Base-by-base conservation (phyloP, 192 early-diverging fungal genomes). In the Mortierella antarctica region DNA sequence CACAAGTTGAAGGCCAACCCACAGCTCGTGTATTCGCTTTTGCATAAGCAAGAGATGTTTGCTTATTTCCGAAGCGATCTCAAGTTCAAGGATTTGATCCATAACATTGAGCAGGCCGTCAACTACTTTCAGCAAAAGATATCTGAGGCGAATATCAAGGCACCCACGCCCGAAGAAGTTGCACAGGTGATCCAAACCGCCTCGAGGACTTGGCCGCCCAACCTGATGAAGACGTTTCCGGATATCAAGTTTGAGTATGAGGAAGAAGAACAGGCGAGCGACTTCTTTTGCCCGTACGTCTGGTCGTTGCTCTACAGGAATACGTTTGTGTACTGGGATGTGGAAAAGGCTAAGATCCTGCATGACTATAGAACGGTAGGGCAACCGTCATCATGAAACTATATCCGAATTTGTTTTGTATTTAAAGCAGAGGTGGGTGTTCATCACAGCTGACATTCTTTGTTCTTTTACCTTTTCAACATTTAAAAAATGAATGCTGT, bases 211-310 rank as follows among this genome's bases (percentile, higher is more conserved):
- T 93, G 91, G 91, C 82, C 84, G 21, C 74, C 85, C 11, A 72
- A 84, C 23, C 80, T 83, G 58, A 74, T 93, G 47, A 89, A 84
- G 63, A 86, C 87, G 40, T 88, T 82, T 70, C 83, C 86, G 13
- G 88, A 88, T 21, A 77, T 93, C 44, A 92, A 91, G 73, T 93
- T 92, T 64, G 84, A 91, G 66, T 93, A 91, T 70, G 90, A 91
- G 44, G 90, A 91, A 65, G 87, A 87, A 42, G 55, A 77, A 31
- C 84, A 89, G 47, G 80, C 87, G 6, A 82, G 81, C 57, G 77
- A 88, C 44, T 94, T 94, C 54, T 91, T 89, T 69, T 79, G 90
- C 46, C 91, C 92, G 13, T 93, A 92, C 72, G 86, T 91, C 4
- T 94, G 93, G 93, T 85, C 86, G 9, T 50, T 92, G 6, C 80